These are phyloP conservation scores for Cordyceps fumosorosea DNA, from an alignment of 2,329 filamentous ascomycete species.

Conservation along the genomic window DNA sequence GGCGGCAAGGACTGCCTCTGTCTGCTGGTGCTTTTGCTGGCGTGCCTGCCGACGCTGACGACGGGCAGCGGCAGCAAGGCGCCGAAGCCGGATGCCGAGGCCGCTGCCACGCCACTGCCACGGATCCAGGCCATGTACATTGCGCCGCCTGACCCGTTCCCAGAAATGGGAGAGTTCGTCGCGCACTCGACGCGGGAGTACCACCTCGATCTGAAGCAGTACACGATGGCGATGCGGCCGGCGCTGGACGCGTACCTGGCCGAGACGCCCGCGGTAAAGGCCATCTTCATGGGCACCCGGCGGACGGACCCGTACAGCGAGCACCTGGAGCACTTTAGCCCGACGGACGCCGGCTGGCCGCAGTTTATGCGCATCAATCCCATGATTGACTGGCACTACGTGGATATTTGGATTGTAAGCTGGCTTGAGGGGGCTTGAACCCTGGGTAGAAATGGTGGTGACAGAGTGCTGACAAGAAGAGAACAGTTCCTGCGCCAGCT, in stretches of 20 bases:
- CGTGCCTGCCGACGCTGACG: conserved; percentile 39
- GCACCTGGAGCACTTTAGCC: conserved; percentile 72
- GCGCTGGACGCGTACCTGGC: conserved; percentile 72
- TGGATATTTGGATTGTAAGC: conserved; percentile 87
- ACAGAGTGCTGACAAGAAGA: conserved; percentile 14
- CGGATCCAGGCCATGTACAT: conserved; percentile 80
- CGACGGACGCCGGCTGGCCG: conserved; percentile 86
- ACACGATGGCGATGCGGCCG: conserved; percentile 70
- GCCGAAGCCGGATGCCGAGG: conserved; percentile 5
- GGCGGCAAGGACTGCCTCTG: conserved; percentile 97
- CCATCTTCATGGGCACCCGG: conserved; percentile 55
- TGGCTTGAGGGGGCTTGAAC: background rate
- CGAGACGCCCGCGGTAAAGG: conserved; percentile 60
- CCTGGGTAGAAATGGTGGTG: background rate
- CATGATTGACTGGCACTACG: conserved; percentile 95
- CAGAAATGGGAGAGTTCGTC: conserved; percentile 82
- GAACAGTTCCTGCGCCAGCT: conserved; percentile 72
- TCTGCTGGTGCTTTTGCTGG: conserved; percentile 79
- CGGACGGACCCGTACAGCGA: conserved; percentile 89
- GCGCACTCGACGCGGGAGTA: conserved; percentile 58
- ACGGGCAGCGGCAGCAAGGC: conserved; percentile 14
- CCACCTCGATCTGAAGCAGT: conserved; percentile 68
- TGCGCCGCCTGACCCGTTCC: conserved; percentile 74
- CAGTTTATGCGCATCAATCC: conserved; percentile 89
- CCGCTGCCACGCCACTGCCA: conserved; percentile 4